Evolutionary conservation across 208 protist species (phyloP).

Genomic region (Trichomonas tenax): DNA sequence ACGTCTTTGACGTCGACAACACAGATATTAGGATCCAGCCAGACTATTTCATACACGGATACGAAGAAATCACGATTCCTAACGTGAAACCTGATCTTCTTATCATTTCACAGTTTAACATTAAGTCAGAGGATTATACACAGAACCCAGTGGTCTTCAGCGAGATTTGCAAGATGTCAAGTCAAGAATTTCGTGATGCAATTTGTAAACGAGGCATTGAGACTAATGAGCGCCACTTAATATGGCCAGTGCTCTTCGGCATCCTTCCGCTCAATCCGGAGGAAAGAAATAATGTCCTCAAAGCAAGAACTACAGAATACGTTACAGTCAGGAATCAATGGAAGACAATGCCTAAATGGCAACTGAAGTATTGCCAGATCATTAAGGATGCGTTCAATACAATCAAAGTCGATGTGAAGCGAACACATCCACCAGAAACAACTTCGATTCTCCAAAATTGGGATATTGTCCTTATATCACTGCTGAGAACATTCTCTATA

Average conservation of each 20-base stretch:
- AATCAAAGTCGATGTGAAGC: not conserved
- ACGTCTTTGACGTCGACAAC: not conserved
- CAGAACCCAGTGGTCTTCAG: not conserved
- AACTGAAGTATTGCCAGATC: not conserved
- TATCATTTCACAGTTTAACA: not conserved
- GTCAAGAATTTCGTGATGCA: not conserved
- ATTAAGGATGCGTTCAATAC: not conserved
- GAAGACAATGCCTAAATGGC: not conserved
- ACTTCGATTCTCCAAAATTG: not conserved
- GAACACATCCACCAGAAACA: not conserved
- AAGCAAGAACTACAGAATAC: not conserved
- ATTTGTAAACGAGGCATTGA: not conserved
- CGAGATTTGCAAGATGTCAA: not conserved
- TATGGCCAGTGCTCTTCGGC: not conserved
- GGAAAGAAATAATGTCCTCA: not conserved
- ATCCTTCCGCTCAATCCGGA: not conserved
- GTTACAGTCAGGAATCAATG: not conserved
- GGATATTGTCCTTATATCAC: not conserved
- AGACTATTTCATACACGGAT: not conserved
- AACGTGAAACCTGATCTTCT: not conserved
- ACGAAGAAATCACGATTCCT: no score
- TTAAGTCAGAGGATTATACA: not conserved
- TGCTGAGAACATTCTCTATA: not conserved
- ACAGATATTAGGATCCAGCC: not conserved
- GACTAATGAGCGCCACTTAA: not conserved